These are phyloP conservation scores for Neoscytalidium dimidiatum DNA, from an alignment of 2,329 filamentous ascomycete genomes.

Conservation along the genomic window DNA sequence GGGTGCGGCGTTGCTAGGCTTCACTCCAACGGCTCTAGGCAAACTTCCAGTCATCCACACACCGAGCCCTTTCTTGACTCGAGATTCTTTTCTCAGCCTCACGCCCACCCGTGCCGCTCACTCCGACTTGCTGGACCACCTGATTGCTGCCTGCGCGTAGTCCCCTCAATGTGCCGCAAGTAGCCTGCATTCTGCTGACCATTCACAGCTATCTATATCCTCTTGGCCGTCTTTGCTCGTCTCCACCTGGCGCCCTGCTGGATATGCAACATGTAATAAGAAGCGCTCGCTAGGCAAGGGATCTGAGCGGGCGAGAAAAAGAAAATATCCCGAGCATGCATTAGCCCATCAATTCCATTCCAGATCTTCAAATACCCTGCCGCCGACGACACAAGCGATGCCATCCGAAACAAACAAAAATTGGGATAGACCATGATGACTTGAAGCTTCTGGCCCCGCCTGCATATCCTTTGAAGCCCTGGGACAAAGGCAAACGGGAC, in stretches of 20 bases:
- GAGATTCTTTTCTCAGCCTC: slow-evolving; percentile 2
- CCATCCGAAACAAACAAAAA: no score
- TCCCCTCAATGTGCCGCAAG: neutral
- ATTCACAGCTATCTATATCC: neutral
- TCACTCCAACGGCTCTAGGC: neutral
- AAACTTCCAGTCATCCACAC: neutral
- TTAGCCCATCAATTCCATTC: slow-evolving; percentile 2
- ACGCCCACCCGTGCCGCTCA: neutral
- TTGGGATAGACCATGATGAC: no score
- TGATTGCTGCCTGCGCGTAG: neutral
- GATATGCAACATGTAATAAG: neutral
- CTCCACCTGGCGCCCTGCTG: neutral
- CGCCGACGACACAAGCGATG: neutral
- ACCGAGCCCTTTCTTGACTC: neutral
- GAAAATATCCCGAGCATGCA: neutral
- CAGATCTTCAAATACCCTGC: neutral
- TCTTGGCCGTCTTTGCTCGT: neutral
- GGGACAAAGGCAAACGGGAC: neutral
- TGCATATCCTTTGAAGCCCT: neutral
- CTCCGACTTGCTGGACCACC: neutral
- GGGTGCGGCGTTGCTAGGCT: neutral
- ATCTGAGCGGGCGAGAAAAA: slow-evolving; percentile 6
- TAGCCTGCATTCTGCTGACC: neutral
- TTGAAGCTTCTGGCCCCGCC: neutral
- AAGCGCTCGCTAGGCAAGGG: neutral